These are phyloP conservation scores for Ophiostoma fasciatum DNA, from an alignment of 2,329 filamentous ascomycete species.

Conservation along the genomic window DNA sequence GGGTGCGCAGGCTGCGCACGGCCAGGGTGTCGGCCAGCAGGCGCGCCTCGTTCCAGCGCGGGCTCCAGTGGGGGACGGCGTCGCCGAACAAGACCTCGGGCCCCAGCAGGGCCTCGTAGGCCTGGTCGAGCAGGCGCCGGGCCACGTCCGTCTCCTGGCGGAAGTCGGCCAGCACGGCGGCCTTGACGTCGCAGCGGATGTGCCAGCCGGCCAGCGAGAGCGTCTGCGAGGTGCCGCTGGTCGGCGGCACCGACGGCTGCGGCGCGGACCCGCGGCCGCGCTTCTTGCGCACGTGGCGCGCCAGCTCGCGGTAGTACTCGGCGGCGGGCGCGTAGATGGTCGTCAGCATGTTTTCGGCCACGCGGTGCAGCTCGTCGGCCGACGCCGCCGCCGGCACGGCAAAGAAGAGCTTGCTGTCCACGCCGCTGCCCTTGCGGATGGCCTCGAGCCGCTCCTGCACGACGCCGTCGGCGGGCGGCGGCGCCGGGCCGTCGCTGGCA, in stretches of 20 bases:
- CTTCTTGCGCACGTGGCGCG: slow-evolving; percentile 84
- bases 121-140: slow-evolving; percentile 70
- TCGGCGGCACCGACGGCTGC: slow-evolving; percentile 68
- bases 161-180: slow-evolving; percentile 81
- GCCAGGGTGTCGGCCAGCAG: slow-evolving; percentile 68
- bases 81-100: slow-evolving; percentile 60
- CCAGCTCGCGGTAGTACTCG: slow-evolving; percentile 88
- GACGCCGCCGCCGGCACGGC: slow-evolving; percentile 65
- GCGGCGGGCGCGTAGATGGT: slow-evolving; percentile 59
- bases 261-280: slow-evolving; percentile 64
- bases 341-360: slow-evolving; percentile 57
- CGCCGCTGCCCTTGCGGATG: slow-evolving; percentile 62
- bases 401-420: slow-evolving; percentile 77
- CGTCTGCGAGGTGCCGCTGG: slow-evolving; percentile 69
- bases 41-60: slow-evolving; percentile 87
- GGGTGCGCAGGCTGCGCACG: slow-evolving; percentile 66
- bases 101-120: slow-evolving; percentile 70
- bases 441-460: slow-evolving; percentile 56
- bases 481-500: slow-evolving; percentile 28
- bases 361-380: slow-evolving; percentile 51
- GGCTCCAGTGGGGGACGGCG: slow-evolving; percentile 76
- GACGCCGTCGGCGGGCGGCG: slow-evolving; percentile 39
- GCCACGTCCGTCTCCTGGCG: slow-evolving; percentile 85
- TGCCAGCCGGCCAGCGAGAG: slow-evolving; percentile 82
- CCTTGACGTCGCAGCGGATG: slow-evolving; percentile 87